A percentile compares a stretch with the other conserved stretches of the same genome.
phyloP scores from a whole-genome alignment of 768 basidiomycete genomes.

The Auricularia cornea region DNA sequence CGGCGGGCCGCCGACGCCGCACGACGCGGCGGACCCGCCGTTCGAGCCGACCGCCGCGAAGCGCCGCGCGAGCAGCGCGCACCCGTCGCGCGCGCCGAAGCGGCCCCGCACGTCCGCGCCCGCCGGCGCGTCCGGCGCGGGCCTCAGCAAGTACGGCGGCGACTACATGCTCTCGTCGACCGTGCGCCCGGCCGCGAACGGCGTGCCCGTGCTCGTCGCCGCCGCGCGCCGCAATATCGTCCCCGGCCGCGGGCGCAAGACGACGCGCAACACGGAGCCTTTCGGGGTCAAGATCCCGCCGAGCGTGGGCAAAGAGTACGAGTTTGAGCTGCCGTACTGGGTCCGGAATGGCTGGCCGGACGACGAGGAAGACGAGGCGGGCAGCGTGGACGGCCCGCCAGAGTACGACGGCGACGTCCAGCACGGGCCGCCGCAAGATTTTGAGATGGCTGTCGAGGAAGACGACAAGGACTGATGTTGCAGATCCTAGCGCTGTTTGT shows the following conservation, averaged over 20 bases:
- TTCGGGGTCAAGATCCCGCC: background rate
- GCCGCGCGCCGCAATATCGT: background rate
- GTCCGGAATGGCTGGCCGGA: background rate
- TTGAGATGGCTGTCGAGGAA: background rate
- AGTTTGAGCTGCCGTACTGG: background rate
- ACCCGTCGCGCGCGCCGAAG: background rate
- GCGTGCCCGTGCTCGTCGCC: background rate
- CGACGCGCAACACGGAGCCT: background rate
- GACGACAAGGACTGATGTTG: background rate
- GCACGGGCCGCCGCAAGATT: background rate
- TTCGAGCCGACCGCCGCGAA: background rate
- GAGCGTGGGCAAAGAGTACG: background rate
- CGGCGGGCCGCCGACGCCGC: background rate
- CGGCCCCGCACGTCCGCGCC: background rate
- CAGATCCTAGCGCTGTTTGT: background rate
- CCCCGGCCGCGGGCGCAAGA: background rate
- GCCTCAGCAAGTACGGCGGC: background rate
- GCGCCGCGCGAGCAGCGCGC: background rate
- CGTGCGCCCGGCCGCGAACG: background rate
- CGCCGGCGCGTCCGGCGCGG: background rate
- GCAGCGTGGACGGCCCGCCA: background rate
- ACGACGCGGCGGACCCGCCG: background rate
- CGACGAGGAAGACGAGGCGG: background rate
- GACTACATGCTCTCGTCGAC: too few relatives aligned
- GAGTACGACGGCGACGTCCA: background rate